Evolutionary conservation across 2,329 filamentous ascomycete species (phyloP).

Genomic region (Tolypocladium guangdongense): DNA sequence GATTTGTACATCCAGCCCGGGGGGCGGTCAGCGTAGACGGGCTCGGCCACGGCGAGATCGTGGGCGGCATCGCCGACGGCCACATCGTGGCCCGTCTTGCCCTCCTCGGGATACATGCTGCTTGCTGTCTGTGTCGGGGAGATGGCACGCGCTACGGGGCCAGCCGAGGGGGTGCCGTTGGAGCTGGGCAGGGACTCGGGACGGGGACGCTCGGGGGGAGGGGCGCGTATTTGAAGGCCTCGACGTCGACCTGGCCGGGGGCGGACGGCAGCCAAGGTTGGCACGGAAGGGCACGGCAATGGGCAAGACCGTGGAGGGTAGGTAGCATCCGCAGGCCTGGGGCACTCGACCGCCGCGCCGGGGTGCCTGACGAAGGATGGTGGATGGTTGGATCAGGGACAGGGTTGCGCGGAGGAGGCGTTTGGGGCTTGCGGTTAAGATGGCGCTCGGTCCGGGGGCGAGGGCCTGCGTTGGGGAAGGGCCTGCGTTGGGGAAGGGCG

Average conservation of each 20-base stretch:
- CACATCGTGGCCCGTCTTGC: slow-evolving; percentile 7
- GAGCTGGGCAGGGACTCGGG: not conserved
- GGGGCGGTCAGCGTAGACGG: slow-evolving; percentile 22
- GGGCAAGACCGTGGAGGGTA: not conserved
- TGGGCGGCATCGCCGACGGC: slow-evolving; percentile 7
- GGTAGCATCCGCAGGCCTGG: slow-evolving; percentile 7
- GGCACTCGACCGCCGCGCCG: not conserved
- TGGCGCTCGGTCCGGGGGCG: not conserved
- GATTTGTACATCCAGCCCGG: slow-evolving; percentile 58
- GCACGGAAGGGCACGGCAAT: no score
- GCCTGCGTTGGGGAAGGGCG: not conserved
- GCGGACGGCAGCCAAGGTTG: not conserved
- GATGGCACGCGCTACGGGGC: not conserved
- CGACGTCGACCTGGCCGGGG: not conserved
- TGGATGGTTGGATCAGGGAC: no score
- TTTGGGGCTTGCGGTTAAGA: no score
- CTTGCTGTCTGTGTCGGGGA: no score
- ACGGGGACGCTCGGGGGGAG: not conserved
- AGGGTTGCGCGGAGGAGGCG: slow-evolving; percentile 3
- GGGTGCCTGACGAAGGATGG: not conserved
- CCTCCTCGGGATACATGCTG: slow-evolving; percentile 16
- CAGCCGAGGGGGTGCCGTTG: not conserved
- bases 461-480: not conserved
- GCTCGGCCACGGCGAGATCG: not conserved
- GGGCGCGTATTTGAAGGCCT: not conserved